A percentile compares a stretch with the other conserved stretches of the same genome.
Conservation (phyloP, 148 eudicot genomes). For the Persicaria tinctoria region DNA sequence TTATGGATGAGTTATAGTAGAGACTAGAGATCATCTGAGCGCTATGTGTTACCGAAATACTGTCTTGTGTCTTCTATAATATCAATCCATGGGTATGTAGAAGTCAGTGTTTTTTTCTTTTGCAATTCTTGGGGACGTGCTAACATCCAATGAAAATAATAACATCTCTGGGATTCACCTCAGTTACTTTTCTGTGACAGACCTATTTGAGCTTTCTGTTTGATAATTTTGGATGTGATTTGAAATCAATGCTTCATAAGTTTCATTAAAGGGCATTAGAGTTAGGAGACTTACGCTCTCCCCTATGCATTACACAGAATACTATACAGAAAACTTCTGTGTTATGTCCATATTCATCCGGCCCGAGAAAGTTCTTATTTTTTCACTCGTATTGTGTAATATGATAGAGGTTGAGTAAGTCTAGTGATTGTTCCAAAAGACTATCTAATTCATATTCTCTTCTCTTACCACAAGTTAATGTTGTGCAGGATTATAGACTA, state of each 20-base stretch:
- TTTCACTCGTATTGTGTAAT: too few relatives aligned
- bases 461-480: too few relatives aligned
- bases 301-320: background rate
- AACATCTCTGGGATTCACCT: too few relatives aligned
- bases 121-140: background rate
- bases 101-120: background rate
- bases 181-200: background rate
- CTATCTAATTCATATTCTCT: too few relatives aligned
- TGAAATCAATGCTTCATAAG: background rate
- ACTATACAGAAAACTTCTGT: too few relatives aligned
- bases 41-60: background rate
- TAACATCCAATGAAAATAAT: background rate
- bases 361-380: too few relatives aligned
- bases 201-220: background rate
- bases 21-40: background rate
- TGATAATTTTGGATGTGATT: background rate
- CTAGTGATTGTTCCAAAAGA: too few relatives aligned
- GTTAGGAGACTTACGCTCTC: background rate
- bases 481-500: conserved; percentile 46
- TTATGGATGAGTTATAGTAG: background rate
- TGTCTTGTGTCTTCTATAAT: background rate
- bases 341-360: background rate
- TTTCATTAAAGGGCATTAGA: background rate
- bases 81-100: background rate
- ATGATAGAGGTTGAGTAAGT: too few relatives aligned